Conservation (phyloP, 2,329 filamentous ascomycete genomes). For the Davidsoniella neocaledoniae region DNA sequence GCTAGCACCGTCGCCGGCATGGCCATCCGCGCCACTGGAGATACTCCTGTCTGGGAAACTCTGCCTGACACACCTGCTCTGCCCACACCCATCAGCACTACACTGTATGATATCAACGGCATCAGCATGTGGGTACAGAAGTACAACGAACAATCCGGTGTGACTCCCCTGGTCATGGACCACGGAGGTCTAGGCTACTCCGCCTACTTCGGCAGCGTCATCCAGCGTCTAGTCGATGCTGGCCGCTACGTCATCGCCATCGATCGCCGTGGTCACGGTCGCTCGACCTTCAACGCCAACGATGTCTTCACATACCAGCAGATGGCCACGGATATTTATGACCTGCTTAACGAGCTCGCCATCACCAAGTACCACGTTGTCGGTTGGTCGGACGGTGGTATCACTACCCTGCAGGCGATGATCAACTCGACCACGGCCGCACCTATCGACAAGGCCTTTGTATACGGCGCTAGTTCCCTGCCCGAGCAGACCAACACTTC, state of each 20-base stretch:
- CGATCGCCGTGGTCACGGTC: conserved; percentile 26
- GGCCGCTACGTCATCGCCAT: conserved; percentile 24
- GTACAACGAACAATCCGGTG: conserved; percentile 22
- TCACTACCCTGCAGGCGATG: conserved; percentile 22
- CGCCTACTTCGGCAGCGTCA: conserved; percentile 24
- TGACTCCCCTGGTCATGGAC: conserved; percentile 22
- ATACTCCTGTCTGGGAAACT: conserved; percentile 18
- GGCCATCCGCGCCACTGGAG: conserved; percentile 14
- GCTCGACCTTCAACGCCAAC: conserved; percentile 21
- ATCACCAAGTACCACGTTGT: conserved; percentile 21
- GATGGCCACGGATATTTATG: conserved; percentile 22
- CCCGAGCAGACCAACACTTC: conserved; percentile 22
- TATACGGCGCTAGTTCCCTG: conserved; percentile 22
- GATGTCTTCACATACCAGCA: conserved; percentile 24
- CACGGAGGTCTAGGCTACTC: conserved; percentile 27
- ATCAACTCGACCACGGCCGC: conserved; percentile 18
- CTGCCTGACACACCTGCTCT: conserved; percentile 24
- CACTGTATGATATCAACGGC: conserved; percentile 20
- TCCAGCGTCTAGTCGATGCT: conserved; percentile 19
- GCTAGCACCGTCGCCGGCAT: conserved; percentile 12
- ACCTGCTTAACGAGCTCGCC: conserved; percentile 18
- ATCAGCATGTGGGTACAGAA: conserved; percentile 26
- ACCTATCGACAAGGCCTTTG: conserved; percentile 23
- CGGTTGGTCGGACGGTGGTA: conserved; percentile 26
- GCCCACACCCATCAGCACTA: conserved; percentile 20